Conservation (phyloP, 1,284 basidiomycete genomes). For the Ustilago curta region DNA sequence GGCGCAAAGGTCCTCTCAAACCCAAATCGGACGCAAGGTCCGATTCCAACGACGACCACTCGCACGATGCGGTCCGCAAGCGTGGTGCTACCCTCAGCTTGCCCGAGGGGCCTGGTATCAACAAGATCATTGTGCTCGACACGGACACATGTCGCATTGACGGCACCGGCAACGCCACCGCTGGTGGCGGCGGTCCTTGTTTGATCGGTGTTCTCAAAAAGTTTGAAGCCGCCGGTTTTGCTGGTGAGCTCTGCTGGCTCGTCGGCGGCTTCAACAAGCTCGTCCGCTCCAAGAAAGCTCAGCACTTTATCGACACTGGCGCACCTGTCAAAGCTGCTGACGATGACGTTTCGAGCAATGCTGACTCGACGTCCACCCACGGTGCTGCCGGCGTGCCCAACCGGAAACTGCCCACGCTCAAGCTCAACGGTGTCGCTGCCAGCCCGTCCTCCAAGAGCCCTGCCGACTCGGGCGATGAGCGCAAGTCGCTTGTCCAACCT, state of each 20-base stretch:
- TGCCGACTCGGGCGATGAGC: constrained; percentile 4
- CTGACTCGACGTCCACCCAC: constrained; percentile 1
- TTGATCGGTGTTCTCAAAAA: constrained; percentile 66
- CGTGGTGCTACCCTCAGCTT: constrained; percentile 32
- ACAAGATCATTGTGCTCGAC: constrained; percentile 65
- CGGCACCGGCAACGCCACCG: constrained; percentile 58
- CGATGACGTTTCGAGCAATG: neutral
- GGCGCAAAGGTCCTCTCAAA: constrained; percentile 47
- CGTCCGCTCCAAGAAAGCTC: constrained; percentile 30
- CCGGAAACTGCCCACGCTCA: constrained; percentile 26
- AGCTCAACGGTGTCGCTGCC: constrained; percentile 28
- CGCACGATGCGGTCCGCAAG: constrained; percentile 28
- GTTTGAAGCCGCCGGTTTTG: constrained; percentile 62
- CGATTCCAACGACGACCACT: constrained; percentile 9
- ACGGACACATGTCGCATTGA: constrained; percentile 55
- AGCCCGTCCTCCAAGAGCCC: constrained; percentile 21
- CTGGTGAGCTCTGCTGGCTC: constrained; percentile 65
- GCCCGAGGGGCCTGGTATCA: constrained; percentile 44
- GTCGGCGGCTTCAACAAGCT: constrained; percentile 64
- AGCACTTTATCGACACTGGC: constrained; percentile 37
- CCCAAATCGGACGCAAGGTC: constrained; percentile 23
- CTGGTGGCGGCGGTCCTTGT: constrained; percentile 65
- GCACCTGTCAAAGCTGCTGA: constrained; percentile 10
- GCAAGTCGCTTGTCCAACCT: constrained; percentile 56
- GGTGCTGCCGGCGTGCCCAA: constrained; percentile 1